A percentile compares a stretch with the other conserved stretches of the same genome.
phyloP scores from a whole-genome alignment of 352 stramenopile species.

The Globisporangium paroecandrum region DNA sequence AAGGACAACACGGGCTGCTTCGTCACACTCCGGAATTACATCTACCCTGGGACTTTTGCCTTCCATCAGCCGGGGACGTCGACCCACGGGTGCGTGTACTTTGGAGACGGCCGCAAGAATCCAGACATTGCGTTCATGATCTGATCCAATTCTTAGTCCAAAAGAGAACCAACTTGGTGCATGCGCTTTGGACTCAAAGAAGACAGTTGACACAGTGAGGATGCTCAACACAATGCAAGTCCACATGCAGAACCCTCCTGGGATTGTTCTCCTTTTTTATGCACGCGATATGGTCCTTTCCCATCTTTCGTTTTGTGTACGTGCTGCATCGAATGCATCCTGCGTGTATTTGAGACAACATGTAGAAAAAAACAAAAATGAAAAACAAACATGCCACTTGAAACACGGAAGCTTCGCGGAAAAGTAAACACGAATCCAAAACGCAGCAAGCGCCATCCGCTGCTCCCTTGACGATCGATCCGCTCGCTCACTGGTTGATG shows the following conservation, averaged over 20 bases:
- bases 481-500: slow-evolving; percentile 22
- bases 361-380: background rate
- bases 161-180: background rate
- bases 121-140: slow-evolving; percentile 74
- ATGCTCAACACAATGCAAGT: background rate
- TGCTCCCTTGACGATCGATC: background rate
- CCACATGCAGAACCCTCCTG: background rate
- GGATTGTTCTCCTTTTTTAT: background rate
- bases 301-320: slow-evolving; percentile 1
- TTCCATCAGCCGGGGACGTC: slow-evolving; percentile 60
- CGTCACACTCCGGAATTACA: slow-evolving; percentile 60
- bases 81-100: slow-evolving; percentile 67
- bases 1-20: slow-evolving; percentile 64
- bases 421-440: background rate
- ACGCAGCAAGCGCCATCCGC: background rate
- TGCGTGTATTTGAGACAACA: slow-evolving; percentile 1
- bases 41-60: slow-evolving; percentile 58
- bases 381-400: background rate
- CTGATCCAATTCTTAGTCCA: slow-evolving; percentile 16
- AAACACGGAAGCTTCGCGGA: background rate
- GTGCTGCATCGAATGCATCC: slow-evolving; percentile 4
- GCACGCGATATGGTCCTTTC: background rate
- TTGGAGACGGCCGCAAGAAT: slow-evolving; percentile 75
- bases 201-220: background rate
- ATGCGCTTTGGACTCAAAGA: background rate